Percentiles rank a stretch among this genome's conserved stretches.
These are phyloP conservation scores for Spongospora subterranea DNA, from an alignment of 208 protist genomes.

Conservation along the genomic window DNA sequence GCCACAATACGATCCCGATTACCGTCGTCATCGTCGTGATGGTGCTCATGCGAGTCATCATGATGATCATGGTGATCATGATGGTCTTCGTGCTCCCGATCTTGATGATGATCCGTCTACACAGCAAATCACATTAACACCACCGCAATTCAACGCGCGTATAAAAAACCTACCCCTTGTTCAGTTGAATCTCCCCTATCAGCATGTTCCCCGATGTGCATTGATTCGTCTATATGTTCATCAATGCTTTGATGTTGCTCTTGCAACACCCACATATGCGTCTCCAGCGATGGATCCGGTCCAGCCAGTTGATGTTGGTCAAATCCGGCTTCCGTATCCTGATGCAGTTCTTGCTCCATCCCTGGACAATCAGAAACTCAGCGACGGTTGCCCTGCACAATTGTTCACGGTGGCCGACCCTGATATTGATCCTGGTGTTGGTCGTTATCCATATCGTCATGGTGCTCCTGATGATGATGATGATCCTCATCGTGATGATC, in stretches of 20 bases:
- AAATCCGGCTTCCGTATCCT: conserved; percentile 53
- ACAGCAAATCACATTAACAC: not conserved
- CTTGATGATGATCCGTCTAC: conserved; percentile 3
- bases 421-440: not conserved
- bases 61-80: conserved; percentile 53
- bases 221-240: conserved; percentile 38
- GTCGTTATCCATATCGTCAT: conserved; percentile 44
- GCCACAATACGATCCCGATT: not conserved
- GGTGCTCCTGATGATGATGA: conserved; percentile 3
- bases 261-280: conserved; percentile 39
- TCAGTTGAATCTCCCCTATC: not conserved
- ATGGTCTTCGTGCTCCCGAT: conserved; percentile 16
- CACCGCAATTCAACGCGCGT: not conserved
- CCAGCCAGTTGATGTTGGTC: conserved; percentile 45
- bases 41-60: not conserved
- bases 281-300: conserved; percentile 40
- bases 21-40: not conserved
- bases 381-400: not conserved
- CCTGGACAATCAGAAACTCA: conserved; percentile 11
- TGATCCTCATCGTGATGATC: not conserved
- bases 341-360: conserved; percentile 54
- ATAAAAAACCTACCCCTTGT: not conserved
- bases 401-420: not conserved
- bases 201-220: conserved; percentile 12
- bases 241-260: conserved; percentile 9